Base-by-base conservation (phyloP, 164 flowering plant genomes). In the Litsea cubeba region DNA sequence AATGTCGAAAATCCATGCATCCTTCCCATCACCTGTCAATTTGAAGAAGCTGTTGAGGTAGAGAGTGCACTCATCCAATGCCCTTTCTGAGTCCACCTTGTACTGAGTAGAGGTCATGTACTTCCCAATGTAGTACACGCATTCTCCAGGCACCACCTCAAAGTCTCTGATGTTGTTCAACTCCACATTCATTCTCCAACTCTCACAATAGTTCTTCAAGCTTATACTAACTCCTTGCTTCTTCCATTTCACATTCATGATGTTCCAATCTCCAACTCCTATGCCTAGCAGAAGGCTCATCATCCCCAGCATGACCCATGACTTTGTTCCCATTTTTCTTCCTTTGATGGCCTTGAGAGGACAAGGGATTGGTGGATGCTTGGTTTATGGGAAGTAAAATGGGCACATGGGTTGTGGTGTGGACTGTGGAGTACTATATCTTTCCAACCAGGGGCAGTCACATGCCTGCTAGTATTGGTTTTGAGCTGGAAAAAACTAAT, bases 171-270 rank as follows among this genome's bases (percentile, higher is more conserved):
- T 87, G 79, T 92, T 92, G 89, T 92, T 80, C 0, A 90, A 81
- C 87, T 91, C 94, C 15, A 90, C 94, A 80, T 91, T 91, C 65
- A 90, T 81, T 73, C 93, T 87, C 91, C 94, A 92, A 50, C 91
- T 83, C 85, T 92, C 97, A 75, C 97, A 92, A 75, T 88, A 89
- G 58, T 83, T 89, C 77, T 88, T 91, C 76, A 90, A 72, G 79
- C 79, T 85, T 35, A 79, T 79, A 3, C 71, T 73, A n/a, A 73
- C 24, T 2, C 54, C 78, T 40, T 40, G 46, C 30, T 64, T 23
- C 57, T 72, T 77, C 46, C 63, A 46, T 46, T 69, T 74, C 26
- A 76, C 84, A 18, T 70, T 78, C 84, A 91, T 64, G 58, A 88
- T 86, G 83, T 82, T 89, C 91, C 96, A 91, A 11, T 67, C 89